Percentiles rank a stretch among this genome's conserved stretches.
Conservation (phyloP, 1,284 basidiomycete species). For the Wallemia mellicola region DNA sequence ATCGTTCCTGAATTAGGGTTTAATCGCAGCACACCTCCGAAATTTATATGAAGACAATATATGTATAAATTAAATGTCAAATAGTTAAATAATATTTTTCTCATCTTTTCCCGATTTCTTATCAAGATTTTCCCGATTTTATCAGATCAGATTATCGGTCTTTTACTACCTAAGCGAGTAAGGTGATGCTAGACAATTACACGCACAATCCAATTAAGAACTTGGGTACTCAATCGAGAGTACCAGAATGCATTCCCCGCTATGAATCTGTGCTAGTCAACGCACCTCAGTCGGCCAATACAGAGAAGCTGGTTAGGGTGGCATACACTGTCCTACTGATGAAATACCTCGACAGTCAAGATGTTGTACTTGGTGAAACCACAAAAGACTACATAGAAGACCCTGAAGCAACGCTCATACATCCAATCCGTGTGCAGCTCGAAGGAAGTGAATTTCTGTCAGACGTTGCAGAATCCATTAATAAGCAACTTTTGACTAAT, state of each 20-base stretch:
- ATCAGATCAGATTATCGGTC: background rate
- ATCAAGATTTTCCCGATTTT: background rate
- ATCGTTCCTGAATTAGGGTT: background rate
- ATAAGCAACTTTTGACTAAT: background rate
- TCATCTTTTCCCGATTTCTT: background rate
- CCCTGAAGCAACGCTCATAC: background rate
- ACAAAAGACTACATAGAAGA: background rate
- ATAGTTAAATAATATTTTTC: background rate
- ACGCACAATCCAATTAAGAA: background rate
- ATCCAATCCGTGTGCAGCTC: background rate
- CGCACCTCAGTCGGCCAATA: background rate
- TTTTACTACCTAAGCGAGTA: background rate
- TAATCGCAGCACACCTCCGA: background rate
- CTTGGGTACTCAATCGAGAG: background rate
- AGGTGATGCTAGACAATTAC: background rate
- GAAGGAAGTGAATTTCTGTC: background rate
- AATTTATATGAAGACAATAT: background rate
- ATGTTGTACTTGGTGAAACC: background rate
- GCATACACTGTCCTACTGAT: background rate
- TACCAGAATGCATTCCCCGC: no score
- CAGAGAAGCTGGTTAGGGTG: background rate
- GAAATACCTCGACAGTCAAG: background rate
- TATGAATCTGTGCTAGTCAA: background rate
- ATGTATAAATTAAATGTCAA: background rate
- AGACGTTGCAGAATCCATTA: background rate